Base-by-base conservation (phyloP, 2,329 filamentous ascomycete species). In the Juglanconis juglandina region DNA sequence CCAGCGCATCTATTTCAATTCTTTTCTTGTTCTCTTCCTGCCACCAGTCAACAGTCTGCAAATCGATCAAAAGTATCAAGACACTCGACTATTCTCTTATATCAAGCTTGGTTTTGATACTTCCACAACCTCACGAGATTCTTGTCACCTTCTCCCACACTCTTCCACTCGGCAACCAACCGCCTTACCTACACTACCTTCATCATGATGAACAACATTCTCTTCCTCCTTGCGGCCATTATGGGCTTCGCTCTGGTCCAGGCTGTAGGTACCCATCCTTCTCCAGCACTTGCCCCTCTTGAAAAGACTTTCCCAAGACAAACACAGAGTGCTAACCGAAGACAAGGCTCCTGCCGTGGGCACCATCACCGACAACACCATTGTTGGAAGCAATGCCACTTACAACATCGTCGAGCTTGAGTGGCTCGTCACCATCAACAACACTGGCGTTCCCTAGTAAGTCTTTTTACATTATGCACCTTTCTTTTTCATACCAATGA, bases 391-490 rank as follows among this genome's bases (percentile, higher is more conserved):
- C n/a, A 39, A 52, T n/a, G 46, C 24, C 10, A 58, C 48, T n/a
- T 58, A 58, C n/a, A 30, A 35, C 13, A 35, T 52, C 17, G 42
- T 53, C 39, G 34, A 48, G 2, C 46, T 58, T 3, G 7, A 58
- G 11, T 58, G 48, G 48, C 10, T 32, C 39, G 17, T 58, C 32
- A 37, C 44, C 39, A 47, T 58, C 9, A 52, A 58, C 48, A 37
- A 52, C 32, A 58, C 48, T 6, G 56, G 24, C 35, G 44, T 33
- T 24, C 48, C 56, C 39, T 58, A 53, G 52, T 54, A 30, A 46
- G 52, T 54, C 14, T 14, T 34, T 24, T 24, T 24, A 2, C 24
- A 24, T 24, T 24, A 24, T 24, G 24, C 24, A 24, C 24, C 24
- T 24, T 1, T 24, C 24, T 24, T 24, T 24, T 24, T 24, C 24